Base-by-base conservation (phyloP, 768 basidiomycete genomes). In the Serendipita indica region DNA sequence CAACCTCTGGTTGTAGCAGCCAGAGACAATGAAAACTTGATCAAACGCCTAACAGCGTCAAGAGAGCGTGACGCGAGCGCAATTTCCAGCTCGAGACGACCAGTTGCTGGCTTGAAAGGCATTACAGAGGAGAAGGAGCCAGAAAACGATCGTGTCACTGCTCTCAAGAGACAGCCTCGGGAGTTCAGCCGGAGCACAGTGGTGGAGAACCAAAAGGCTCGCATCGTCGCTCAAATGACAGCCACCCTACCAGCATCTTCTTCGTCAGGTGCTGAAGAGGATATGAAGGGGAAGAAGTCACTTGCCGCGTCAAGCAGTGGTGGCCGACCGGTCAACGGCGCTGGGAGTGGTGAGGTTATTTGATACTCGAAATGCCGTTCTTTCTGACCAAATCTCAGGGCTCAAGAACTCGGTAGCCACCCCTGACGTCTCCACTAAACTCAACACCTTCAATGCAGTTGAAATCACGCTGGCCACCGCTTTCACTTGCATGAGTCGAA, bases 141-240 rank as follows among this genome's bases (percentile, higher is more conserved):
- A 35, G 30, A 32, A 54, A 54, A 18, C 10, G 71, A 73, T 46
- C 58, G 54, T 70, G 70, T 57, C 72, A 72, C 61, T 71, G 33
- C 66, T 65, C 62, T 71, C 70, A 58, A 69, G 61, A 35, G 43
- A 18, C 2, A 60, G 58, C 28, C 57, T 35, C 20, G 33, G 61
- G 57, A 62, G 33, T 18, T 25, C 30, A 54, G 32, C 57, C 65
- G 77, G 61, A 74, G 71, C 72, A 86, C 89, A 70, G 89, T 90
- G 70, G 72, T 93, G 34, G 90, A 90, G 68, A 80, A 81, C 10
- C 91, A 92, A 72, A 94, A 94, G 71, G 90, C 90, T 49, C 76
- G 90, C 58, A 92, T 94, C 60, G 91, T 94, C 1, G 87, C 89
- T 52, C 89, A 93, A 73, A 93, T 93, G 90, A 88, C 82, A 2